A percentile compares a stretch with the other conserved stretches of the same genome.
These are phyloP conservation scores for Elsinoe perseae DNA, from an alignment of 2,329 filamentous ascomycete species.

Conservation along the genomic window DNA sequence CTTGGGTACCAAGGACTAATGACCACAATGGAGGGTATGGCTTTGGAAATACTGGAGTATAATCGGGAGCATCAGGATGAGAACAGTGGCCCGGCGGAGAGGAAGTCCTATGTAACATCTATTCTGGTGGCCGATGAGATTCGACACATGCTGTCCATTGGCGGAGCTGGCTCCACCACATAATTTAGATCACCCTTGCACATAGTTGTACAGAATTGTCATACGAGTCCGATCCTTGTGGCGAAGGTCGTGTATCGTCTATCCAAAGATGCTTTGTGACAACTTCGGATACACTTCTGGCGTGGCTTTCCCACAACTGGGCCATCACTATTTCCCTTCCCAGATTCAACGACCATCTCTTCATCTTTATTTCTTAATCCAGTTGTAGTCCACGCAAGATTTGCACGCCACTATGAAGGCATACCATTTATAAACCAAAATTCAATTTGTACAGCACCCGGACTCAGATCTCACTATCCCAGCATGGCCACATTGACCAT, in stretches of 20 bases:
- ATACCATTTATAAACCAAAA: too few species aligned
- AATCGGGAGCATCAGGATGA: neutral
- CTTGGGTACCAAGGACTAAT: neutral
- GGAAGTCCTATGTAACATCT: neutral
- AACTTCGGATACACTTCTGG: too few species aligned
- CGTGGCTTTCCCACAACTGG: too few species aligned
- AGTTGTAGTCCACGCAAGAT: too few species aligned
- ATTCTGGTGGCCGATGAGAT: neutral
- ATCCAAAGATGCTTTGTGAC: too few species aligned
- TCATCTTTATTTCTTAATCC: too few species aligned
- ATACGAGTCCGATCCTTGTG: too few species aligned
- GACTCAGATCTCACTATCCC: neutral
- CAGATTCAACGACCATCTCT: too few species aligned
- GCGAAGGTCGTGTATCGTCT: too few species aligned
- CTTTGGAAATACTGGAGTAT: neutral
- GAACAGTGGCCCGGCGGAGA: neutral
- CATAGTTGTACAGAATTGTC: neutral
- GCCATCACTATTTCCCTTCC: too few species aligned
- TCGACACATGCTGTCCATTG: neutral
- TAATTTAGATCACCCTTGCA: neutral
- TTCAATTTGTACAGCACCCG: too few species aligned
- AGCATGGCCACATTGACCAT: conserved; percentile 12
- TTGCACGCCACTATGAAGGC: too few species aligned
- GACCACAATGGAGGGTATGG: neutral
- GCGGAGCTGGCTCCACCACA: neutral